Base-by-base conservation (phyloP, 108 stramenopile species). In the Skeletonema marinoi region DNA sequence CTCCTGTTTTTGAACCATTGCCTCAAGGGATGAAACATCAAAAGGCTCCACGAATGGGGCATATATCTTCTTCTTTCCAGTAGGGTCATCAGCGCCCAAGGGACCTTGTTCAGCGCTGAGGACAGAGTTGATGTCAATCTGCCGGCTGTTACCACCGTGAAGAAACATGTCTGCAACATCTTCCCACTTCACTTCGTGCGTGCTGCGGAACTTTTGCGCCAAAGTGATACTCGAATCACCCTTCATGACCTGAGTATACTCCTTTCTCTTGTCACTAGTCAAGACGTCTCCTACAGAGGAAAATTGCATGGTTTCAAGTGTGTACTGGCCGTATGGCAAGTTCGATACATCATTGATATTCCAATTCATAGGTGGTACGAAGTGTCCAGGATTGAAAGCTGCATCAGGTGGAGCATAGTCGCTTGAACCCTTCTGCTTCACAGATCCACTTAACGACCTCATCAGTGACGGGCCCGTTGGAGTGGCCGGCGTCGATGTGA, bases 121-220 rank as follows among this genome's bases (percentile, higher is more conserved):
- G 64, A 74, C 85, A 39, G 48, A 58, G 25, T 78, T 77, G 39
- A 68, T 67, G 61, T 80, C 70, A 58, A 82, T 70, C 39, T 75
- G 65, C 32, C 81, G 63, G 51, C 69, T 85, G 59, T 69, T 81
- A 17, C 85, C 71, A 17, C 75, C 81, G 51, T 84, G 83, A 46
- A 75, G 83, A 59, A 95, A 95, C 72, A 91, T 87, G 19, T 88
- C 78, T 25, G 93, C 93, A 10, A 95, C 85, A 69, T 91, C 90
- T 9, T 56, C 70, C 93, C 93, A 95, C 32, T 85, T 68, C 42
- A 95, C 80, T 78, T 90, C 90, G 30, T 77, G 60, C 21, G 93
- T 95, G 65, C 92, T 91, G 32, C 82, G 74, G 67, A 54, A 41
- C 65, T 70, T 63, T 65, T 60, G 33, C n/a, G 65, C 60, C 54